Conservation (phyloP, 177 flowering plant genomes). For the Vitis hybrid region DNA sequence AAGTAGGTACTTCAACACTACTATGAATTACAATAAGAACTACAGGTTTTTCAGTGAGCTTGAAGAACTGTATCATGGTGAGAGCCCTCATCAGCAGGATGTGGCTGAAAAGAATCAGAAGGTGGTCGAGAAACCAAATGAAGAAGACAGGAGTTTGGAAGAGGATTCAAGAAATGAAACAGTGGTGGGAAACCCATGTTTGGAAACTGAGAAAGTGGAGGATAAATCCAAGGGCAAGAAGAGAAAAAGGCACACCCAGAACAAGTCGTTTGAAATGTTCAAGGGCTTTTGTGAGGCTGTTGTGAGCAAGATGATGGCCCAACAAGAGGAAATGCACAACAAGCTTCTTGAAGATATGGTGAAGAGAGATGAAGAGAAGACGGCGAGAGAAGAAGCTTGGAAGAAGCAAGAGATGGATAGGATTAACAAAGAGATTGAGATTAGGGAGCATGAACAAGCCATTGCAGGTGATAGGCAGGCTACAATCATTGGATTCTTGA, state of each 20-base stretch:
- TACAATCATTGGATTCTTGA: constrained; percentile 49
- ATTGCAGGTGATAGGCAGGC: constrained; percentile 53
- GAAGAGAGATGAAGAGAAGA: constrained; percentile 55
- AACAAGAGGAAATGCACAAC: constrained; percentile 62
- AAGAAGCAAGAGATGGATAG: constrained; percentile 54
- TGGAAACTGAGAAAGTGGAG: constrained; percentile 1
- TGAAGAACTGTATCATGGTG: constrained; percentile 48
- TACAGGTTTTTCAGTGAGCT: constrained; percentile 52
- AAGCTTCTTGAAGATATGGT: constrained; percentile 58
- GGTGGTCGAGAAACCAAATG: constrained; percentile 8
- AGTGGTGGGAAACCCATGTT: constrained; percentile 13
- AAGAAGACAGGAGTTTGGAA: constrained; percentile 25
- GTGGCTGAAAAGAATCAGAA: constrained; percentile 4
- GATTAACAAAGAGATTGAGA: constrained; percentile 49
- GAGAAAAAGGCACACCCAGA: constrained; percentile 33
- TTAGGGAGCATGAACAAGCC: constrained; percentile 54
- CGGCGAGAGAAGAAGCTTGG: constrained; percentile 67
- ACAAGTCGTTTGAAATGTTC: constrained; percentile 48
- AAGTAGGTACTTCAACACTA: constrained; percentile 43
- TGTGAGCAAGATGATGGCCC: constrained; percentile 56
- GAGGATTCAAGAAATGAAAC: constrained; percentile 28
- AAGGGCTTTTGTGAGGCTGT: constrained; percentile 62
- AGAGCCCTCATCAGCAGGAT: constrained; percentile 14
- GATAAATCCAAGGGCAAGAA: constrained; percentile 27
- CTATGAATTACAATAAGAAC: constrained; percentile 26